Evolutionary conservation across 257 asterid species (phyloP), one percentile per base, ranked within the genome.

Genomic region (Solanum bukasovii): DNA sequence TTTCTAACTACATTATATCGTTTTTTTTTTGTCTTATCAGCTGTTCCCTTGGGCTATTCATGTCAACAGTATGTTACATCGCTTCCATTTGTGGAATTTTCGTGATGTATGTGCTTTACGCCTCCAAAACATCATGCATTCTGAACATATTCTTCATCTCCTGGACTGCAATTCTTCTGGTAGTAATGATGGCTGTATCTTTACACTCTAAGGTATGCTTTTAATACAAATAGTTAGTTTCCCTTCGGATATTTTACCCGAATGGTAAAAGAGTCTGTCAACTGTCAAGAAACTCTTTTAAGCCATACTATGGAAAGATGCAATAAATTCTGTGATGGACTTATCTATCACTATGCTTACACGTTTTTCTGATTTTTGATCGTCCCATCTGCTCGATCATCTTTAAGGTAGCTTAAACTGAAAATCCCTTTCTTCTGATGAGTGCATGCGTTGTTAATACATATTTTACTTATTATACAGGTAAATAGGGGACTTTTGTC

Each of bases 71-170:
- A 7, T 96, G 94, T 71, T 96, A 95, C 89, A 88, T 95, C 29
- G 94, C 92, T 44, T 95, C 99, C 1, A 90, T 93, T 1, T 92
- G 92, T 82, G 99, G 99, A 86, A 91, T 96, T 34, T 91, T 90
- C 63, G 91, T 92, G 83, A 96, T 96, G 99, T 96, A 94, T 72
- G 94, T 91, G 70, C 86, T 95, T 56, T 96, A 96, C 27, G 98
- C 94, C 85, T 92, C 98, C 5, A 94, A 93, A 71, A 84, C 90
- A 21, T 90, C 96, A 0, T 96, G 99, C 92, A 84, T 93, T 70
- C 95, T 96, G 87, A 96, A 95, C 94, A 94, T 95, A 90, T 96
- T 96, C 92, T 96, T 96, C 95, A 93, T 96, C 90, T 89, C 98
- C 46, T 96, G 98, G 98, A 94, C 98, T 2, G 98, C 93, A 13